phyloP scores from a whole-genome alignment of 179 eudicot genomes.

The Gypsophila paniculata region DNA sequence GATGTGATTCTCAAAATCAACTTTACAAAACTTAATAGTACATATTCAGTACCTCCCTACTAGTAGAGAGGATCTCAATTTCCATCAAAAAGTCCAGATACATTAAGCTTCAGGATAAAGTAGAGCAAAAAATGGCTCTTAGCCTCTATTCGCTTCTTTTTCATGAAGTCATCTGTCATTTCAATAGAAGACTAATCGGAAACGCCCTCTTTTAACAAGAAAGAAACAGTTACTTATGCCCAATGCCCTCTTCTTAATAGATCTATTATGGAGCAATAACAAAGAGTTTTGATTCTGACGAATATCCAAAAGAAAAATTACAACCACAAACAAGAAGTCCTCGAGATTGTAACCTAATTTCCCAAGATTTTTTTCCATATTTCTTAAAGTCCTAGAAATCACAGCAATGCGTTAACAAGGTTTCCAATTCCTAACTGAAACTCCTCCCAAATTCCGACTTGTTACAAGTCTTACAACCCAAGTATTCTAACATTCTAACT shows the following conservation, averaged over 20 bases:
- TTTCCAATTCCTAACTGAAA: background rate
- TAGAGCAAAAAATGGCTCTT: background rate
- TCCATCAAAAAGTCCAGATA: background rate
- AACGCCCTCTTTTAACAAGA: background rate
- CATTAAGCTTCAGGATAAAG: too few relatives aligned
- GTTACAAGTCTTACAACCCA: too few relatives aligned
- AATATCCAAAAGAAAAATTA: background rate
- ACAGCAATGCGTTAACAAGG: background rate
- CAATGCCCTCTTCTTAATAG: background rate
- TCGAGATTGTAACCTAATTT: background rate
- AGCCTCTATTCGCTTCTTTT: background rate
- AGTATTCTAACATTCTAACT: background rate
- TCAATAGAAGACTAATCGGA: background rate
- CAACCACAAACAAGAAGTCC: background rate
- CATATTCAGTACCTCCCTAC: background rate
- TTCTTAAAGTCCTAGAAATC: background rate
- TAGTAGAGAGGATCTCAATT: background rate
- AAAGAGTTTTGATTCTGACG: background rate
- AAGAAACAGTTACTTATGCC: background rate
- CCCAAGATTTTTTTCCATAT: background rate
- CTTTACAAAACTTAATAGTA: background rate
- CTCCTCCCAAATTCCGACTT: background rate
- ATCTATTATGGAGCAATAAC: background rate
- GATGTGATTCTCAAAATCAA: background rate
- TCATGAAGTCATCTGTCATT: background rate